A percentile compares a stretch with the other conserved stretches of the same genome.
Evolutionary conservation across 164 flowering plant genomes (phyloP).

Genomic region (Berberis vulgaris): DNA sequence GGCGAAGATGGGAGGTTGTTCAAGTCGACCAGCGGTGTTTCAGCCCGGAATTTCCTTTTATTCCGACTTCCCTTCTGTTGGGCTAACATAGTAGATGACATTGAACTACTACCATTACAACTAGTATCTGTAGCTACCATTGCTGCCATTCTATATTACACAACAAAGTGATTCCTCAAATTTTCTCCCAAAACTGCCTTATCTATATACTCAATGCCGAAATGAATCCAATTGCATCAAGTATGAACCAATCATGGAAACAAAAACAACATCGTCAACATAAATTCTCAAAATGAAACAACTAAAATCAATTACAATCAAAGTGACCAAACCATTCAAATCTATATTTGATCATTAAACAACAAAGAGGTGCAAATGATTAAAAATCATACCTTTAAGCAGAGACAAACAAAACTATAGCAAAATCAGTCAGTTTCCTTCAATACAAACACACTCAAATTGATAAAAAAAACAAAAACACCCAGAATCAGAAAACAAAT

Average conservation of each 20-base stretch:
- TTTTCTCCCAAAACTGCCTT: not conserved
- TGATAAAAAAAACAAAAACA: not conserved
- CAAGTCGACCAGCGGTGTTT: slow-evolving; percentile 55
- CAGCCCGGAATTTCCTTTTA: slow-evolving; percentile 86
- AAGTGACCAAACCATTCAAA: not conserved
- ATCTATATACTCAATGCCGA: too few relatives aligned
- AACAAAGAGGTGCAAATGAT: not conserved
- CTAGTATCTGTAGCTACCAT: not conserved
- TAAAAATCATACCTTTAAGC: not conserved
- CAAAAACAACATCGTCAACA: not conserved
- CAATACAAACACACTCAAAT: not conserved
- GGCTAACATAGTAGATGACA: slow-evolving; percentile 30
- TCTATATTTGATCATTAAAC: not conserved
- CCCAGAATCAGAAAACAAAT: not conserved
- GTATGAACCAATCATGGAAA: not conserved
- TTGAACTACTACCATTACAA: slow-evolving; percentile 23
- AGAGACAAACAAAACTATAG: not conserved
- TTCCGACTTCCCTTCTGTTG: slow-evolving; percentile 87
- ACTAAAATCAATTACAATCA: not conserved
- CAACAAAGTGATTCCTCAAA: not conserved
- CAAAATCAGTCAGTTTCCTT: not conserved
- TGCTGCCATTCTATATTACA: not conserved
- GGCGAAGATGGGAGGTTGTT: slow-evolving; percentile 20
- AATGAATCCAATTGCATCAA: too few relatives aligned
- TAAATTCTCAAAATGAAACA: too few relatives aligned